A percentile compares a stretch with the other conserved stretches of the same genome.
These are phyloP conservation scores for Dryas integrifolia DNA, from an alignment of 331 rosid species.

Conservation along the genomic window DNA sequence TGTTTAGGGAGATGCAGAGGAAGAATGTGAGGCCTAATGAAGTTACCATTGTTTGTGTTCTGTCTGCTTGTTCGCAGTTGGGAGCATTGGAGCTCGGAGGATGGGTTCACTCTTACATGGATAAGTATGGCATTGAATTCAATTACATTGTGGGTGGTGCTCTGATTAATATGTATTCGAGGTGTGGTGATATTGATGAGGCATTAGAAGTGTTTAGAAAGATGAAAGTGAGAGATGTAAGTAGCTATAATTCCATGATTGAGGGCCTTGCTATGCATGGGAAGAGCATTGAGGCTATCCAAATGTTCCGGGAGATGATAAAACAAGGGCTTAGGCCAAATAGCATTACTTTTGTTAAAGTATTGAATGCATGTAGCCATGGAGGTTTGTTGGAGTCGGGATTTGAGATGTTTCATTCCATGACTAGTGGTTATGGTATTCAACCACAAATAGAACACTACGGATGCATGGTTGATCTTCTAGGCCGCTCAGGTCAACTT, in stretches of 20 bases:
- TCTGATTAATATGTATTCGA: slow-evolving; percentile 47
- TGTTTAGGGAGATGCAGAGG: slow-evolving; percentile 37
- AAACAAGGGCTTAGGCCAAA: slow-evolving; percentile 38
- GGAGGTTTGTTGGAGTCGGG: slow-evolving; percentile 48
- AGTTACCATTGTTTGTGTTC: slow-evolving; percentile 37
- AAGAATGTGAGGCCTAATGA: slow-evolving; percentile 31
- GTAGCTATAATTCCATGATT: slow-evolving; percentile 49
- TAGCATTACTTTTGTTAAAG: slow-evolving; percentile 41
- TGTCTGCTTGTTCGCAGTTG: slow-evolving; percentile 40
- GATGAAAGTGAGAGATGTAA: slow-evolving; percentile 36
- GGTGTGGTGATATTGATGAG: slow-evolving; percentile 50
- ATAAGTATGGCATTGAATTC: slow-evolving; percentile 24
- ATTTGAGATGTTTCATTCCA: slow-evolving; percentile 40
- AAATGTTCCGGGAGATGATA: slow-evolving; percentile 36
- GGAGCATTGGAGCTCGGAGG: slow-evolving; percentile 53
- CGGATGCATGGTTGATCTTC: slow-evolving; percentile 62
- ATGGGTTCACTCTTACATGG: slow-evolving; percentile 40
- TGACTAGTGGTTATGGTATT: slow-evolving; percentile 34
- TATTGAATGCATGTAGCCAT: slow-evolving; percentile 53
- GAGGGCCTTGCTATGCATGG: slow-evolving; percentile 56
- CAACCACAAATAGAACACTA: slow-evolving; percentile 49
- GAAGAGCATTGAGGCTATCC: slow-evolving; percentile 32
- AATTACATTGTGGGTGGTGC: slow-evolving; percentile 45
- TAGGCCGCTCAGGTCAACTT: slow-evolving; percentile 43
- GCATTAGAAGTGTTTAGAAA: slow-evolving; percentile 36